Percentiles rank a stretch among this genome's conserved stretches.
Evolutionary conservation across 1,284 basidiomycete genomes (phyloP).

Genomic region (Rhodotorula sp.): DNA sequence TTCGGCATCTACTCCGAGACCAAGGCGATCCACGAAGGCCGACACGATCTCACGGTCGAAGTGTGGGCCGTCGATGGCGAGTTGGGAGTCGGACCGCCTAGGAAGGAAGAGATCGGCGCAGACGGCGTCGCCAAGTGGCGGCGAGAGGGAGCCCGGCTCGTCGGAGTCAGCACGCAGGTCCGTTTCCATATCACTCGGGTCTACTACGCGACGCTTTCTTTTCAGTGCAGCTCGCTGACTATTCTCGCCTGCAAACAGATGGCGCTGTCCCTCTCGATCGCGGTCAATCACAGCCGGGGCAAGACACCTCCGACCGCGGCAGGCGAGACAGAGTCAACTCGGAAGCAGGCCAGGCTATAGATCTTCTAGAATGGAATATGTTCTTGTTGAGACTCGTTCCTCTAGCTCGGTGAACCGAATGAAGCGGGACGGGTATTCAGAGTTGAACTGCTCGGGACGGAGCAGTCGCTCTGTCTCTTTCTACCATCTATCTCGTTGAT

Average conservation of each 20-base stretch:
- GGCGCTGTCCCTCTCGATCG: slow-evolving; percentile 26
- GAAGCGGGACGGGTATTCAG: not conserved
- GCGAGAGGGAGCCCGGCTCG: slow-evolving; percentile 15
- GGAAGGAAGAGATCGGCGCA: slow-evolving; percentile 5
- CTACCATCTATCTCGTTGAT: too few relatives aligned
- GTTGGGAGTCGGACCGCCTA: slow-evolving; percentile 1
- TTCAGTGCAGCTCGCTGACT: not conserved
- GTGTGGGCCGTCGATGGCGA: slow-evolving; percentile 26
- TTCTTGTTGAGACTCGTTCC: too few relatives aligned
- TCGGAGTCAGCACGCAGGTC: slow-evolving; percentile 38
- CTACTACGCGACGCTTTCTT: too few relatives aligned
- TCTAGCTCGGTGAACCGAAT: too few relatives aligned
- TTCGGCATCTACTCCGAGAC: slow-evolving; percentile 34
- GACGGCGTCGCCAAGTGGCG: slow-evolving; percentile 25
- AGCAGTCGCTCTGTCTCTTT: too few relatives aligned
- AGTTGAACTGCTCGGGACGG: not conserved
- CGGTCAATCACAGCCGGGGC: slow-evolving; percentile 13
- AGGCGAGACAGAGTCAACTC: not conserved
- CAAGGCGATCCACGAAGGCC: slow-evolving; percentile 26
- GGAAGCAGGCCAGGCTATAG: slow-evolving; percentile 4
- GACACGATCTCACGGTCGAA: slow-evolving; percentile 39
- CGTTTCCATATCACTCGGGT: not conserved
- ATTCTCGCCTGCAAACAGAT: slow-evolving; percentile 12
- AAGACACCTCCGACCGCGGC: not conserved
- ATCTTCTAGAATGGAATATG: not conserved